phyloP scores from a whole-genome alignment of 441 rosid species.

The Jatropha multifida region DNA sequence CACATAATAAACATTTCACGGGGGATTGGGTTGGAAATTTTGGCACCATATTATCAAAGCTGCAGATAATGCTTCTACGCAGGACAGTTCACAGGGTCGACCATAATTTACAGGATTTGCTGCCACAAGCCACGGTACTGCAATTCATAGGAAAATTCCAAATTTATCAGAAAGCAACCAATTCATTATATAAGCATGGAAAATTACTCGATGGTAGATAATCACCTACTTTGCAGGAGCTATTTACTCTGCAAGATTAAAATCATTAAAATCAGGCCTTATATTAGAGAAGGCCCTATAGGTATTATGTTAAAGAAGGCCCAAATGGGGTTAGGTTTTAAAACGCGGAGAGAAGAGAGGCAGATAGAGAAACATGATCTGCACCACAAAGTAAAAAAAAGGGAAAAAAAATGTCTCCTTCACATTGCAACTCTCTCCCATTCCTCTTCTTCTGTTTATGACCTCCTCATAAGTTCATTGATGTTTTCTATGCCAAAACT shows the following conservation, averaged over 20 bases:
- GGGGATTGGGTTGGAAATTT: background rate
- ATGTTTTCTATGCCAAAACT: too few species aligned
- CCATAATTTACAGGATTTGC: constrained; percentile 98
- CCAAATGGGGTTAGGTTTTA: too few species aligned
- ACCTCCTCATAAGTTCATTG: too few species aligned
- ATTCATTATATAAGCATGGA: background rate
- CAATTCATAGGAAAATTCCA: constrained; percentile 25
- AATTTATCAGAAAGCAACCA: constrained; percentile 1
- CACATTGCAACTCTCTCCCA: too few species aligned
- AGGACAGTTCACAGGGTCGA: constrained; percentile 86
- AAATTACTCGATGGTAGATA: background rate
- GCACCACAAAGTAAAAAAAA: too few species aligned
- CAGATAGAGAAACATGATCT: too few species aligned
- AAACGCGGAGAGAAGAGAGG: too few species aligned
- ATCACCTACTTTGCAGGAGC: background rate
- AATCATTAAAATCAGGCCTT: background rate
- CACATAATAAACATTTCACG: constrained; percentile 1
- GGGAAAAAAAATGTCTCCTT: too few species aligned
- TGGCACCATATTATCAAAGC: constrained; percentile 79
- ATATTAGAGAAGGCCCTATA: too few species aligned
- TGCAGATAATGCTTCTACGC: constrained; percentile 95
- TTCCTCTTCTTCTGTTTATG: too few species aligned
- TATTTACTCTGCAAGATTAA: background rate
- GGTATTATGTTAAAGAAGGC: too few species aligned
- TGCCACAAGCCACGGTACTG: constrained; percentile 99